Evolutionary conservation across 2,329 filamentous ascomycete genomes (phyloP).

Genomic region (Eurotiales sp.): DNA sequence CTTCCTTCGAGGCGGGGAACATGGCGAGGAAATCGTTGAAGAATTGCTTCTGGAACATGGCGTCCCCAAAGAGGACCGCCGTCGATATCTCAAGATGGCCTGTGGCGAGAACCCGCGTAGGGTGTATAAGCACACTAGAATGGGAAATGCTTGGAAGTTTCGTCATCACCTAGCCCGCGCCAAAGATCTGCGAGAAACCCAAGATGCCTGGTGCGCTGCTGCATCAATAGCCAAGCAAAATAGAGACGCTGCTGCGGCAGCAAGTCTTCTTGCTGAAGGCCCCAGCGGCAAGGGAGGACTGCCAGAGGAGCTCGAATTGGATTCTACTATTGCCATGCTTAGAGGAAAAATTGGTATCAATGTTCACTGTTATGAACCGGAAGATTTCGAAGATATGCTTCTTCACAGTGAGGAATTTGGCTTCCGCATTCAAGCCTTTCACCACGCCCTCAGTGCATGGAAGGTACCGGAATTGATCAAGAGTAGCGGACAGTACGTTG

Average conservation of each 20-base stretch:
- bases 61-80: constrained; percentile 47
- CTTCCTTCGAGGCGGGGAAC: constrained; percentile 57
- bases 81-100: constrained; percentile 74
- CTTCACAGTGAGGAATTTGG: constrained; percentile 69
- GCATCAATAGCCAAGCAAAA: constrained; percentile 39
- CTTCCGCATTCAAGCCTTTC: constrained; percentile 63
- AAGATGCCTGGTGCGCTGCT: constrained; percentile 65
- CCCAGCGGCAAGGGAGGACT: constrained; percentile 52
- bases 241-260: constrained; percentile 9
- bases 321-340: constrained; percentile 59
- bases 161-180: constrained; percentile 65
- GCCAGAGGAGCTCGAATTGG: constrained; percentile 61
- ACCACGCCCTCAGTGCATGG: constrained; percentile 66
- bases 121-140: constrained; percentile 58
- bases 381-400: constrained; percentile 66
- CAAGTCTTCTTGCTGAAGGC: constrained; percentile 10
- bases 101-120: constrained; percentile 68
- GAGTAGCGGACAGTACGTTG: constrained; percentile 19
- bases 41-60: constrained; percentile 64
- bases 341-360: constrained; percentile 67
- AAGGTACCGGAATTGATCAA: constrained; percentile 58
- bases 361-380: constrained; percentile 67
- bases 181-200: constrained; percentile 51
- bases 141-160: constrained; percentile 68
- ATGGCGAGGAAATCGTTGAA: constrained; percentile 61